Base-by-base conservation (phyloP, 805 yeast species). In the Suhomyces faveliae region DNA sequence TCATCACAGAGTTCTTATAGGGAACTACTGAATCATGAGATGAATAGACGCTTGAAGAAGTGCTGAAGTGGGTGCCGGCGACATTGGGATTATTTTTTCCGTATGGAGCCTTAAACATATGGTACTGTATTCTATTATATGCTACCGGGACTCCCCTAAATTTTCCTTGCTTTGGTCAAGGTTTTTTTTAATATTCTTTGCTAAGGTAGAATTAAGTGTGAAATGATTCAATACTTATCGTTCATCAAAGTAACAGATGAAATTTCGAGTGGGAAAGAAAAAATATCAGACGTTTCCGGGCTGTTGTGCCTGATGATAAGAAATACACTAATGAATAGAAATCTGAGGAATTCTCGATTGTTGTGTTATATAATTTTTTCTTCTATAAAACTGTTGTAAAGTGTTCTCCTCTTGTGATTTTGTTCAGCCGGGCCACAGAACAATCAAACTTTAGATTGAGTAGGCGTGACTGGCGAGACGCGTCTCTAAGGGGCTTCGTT, bases 31-130 rank as follows among this genome's bases (percentile, higher is more conserved):
- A 49, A 11, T 65, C 68, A 12, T 52, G 47, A 4, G 67, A 52
- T 17, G 72, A 66, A 47, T 70, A 70, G 12, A 69, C 70, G 42
- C 73, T 67, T 5, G 73, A 68, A 3, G 73, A 56, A 8, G 67
- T 58, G 42, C 73, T 67, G 45, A 59, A 50, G 46, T 68, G 71
- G 19, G 46, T 42, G 17, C 43, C 43, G 19, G 42, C 33, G n/a
- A n/a, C 29, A 25, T 33, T 35, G 21, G 23, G 9, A 21, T 30
- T 30, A 20, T 25, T 42, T 25, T 41, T 37, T 8, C 19, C 40
- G 33, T 22, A 44, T 8, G 50, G 50, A 19, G 35, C 42, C 25
- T 42, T 52, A 15, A 38, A 39, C 51, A 48, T 46, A 8, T 33
- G 15, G 37, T 13, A 30, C 21, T 33, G 10, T 33, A 9, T 17